These are phyloP conservation scores for Pseudopyricularia cyperi DNA, from an alignment of 2,329 filamentous ascomycete species.

Conservation along the genomic window DNA sequence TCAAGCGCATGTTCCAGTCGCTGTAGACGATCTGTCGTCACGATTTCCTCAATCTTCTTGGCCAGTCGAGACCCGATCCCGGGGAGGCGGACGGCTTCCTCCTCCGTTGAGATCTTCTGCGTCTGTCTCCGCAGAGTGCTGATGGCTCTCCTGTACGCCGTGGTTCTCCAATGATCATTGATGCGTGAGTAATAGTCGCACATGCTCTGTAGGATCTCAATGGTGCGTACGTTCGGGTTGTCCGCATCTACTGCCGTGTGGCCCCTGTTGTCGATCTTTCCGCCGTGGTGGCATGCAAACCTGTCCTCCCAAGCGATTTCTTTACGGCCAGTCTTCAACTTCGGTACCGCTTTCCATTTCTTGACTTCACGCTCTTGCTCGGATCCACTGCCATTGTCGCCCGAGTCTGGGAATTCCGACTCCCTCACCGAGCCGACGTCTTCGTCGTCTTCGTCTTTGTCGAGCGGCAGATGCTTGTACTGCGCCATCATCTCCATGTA, in stretches of 20 bases:
- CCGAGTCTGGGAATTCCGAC: constrained; percentile 6
- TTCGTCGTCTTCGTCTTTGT: constrained; percentile 33
- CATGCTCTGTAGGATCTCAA: constrained; percentile 69
- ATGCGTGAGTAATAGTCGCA: constrained; percentile 60
- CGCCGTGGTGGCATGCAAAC: constrained; percentile 42
- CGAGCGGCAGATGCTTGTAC: constrained; percentile 44
- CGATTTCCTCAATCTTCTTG: constrained; percentile 82
- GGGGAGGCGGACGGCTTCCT: constrained; percentile 55
- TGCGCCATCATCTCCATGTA: constrained; percentile 51
- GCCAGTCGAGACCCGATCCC: constrained; percentile 63
- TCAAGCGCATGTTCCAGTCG: constrained; percentile 57
- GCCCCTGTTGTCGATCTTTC: constrained; percentile 21
- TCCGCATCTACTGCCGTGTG: constrained; percentile 15
- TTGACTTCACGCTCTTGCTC: constrained; percentile 15
- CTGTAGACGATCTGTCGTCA: constrained; percentile 55
- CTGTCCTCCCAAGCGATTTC: constrained; percentile 27
- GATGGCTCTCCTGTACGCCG: constrained; percentile 68
- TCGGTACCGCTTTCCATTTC: constrained; percentile 4
- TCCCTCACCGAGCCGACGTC: constrained; percentile 10
- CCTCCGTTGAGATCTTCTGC: constrained; percentile 50
- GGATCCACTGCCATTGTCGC: constrained; percentile 7
- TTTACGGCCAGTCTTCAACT: constrained; percentile 14
- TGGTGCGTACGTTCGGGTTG: constrained; percentile 65
- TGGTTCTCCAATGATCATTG: constrained; percentile 64
- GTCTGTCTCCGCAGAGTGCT: constrained; percentile 55